Percentiles rank a stretch among this genome's conserved stretches.
These are phyloP conservation scores for Neofusicoccum sp. DNA, from an alignment of 2,329 filamentous ascomycete genomes.

Conservation along the genomic window DNA sequence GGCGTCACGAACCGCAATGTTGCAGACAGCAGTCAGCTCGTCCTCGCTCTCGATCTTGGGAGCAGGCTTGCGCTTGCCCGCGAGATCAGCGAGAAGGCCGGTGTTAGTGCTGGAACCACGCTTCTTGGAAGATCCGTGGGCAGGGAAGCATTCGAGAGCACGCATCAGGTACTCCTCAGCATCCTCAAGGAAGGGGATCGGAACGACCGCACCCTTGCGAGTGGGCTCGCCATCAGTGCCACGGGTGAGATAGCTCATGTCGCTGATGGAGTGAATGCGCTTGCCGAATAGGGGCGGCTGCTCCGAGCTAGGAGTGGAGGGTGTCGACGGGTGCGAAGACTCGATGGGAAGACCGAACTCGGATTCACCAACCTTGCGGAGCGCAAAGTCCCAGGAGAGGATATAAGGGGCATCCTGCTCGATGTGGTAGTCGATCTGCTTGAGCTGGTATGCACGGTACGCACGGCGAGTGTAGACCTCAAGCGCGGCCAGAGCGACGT, in stretches of 20 bases:
- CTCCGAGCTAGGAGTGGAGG: slow-evolving; percentile 68
- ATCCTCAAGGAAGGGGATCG: slow-evolving; percentile 86
- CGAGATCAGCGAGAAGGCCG: slow-evolving; percentile 71
- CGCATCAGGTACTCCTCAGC: slow-evolving; percentile 83
- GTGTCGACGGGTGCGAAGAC: slow-evolving; percentile 74
- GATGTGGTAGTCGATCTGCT: slow-evolving; percentile 84
- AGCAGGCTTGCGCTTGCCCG: slow-evolving; percentile 66
- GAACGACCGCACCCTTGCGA: slow-evolving; percentile 91
- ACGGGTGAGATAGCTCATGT: slow-evolving; percentile 85
- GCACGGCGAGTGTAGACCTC: slow-evolving; percentile 96
- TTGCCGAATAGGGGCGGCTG: slow-evolving; percentile 59
- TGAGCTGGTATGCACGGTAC: slow-evolving; percentile 93
- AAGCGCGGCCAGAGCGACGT: slow-evolving; percentile 89
- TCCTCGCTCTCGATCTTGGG: slow-evolving; percentile 63
- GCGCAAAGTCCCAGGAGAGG: slow-evolving; percentile 92
- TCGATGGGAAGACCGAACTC: slow-evolving; percentile 83
- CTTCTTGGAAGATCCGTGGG: slow-evolving; percentile 56
- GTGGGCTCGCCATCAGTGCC: slow-evolving; percentile 73
- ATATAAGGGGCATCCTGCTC: slow-evolving; percentile 75
- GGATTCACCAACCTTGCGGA: slow-evolving; percentile 88
- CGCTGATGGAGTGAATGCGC: slow-evolving; percentile 91
- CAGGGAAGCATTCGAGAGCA: slow-evolving; percentile 81
- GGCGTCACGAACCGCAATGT: slow-evolving; percentile 86
- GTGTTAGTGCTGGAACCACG: slow-evolving; percentile 53
- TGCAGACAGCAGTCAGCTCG: slow-evolving; percentile 88